Percentiles rank a stretch among this genome's conserved stretches.
These are phyloP conservation scores for Lepiota subincarnata DNA, from an alignment of 768 basidiomycete species.

Conservation along the genomic window DNA sequence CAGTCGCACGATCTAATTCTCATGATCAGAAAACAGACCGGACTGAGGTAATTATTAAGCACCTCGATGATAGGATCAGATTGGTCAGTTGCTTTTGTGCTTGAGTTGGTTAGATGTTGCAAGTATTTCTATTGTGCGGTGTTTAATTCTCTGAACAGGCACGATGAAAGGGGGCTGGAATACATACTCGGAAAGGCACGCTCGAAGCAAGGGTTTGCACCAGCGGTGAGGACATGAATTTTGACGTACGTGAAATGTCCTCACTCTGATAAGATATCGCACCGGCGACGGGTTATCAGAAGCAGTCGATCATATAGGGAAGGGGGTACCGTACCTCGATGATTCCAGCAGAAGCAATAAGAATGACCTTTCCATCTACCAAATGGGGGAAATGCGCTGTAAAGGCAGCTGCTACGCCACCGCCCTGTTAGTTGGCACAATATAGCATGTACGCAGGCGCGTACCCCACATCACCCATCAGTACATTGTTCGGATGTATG, in stretches of 20 bases:
- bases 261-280: slow-evolving; percentile 33
- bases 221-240: slow-evolving; percentile 74
- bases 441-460: background rate
- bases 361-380: slow-evolving; percentile 57
- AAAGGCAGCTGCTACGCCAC: slow-evolving; percentile 70
- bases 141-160: background rate
- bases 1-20: slow-evolving; percentile 61
- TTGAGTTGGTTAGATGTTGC: slow-evolving; percentile 41
- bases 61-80: slow-evolving; percentile 41
- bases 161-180: background rate
- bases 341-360: slow-evolving; percentile 68
- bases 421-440: slow-evolving; percentile 45
- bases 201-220: slow-evolving; percentile 66
- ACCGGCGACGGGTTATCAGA: background rate
- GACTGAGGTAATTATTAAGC: background rate
- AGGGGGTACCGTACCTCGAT: slow-evolving; percentile 45
- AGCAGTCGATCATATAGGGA: background rate
- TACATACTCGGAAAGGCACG: slow-evolving; percentile 53
- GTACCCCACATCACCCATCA: background rate
- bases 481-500: background rate
- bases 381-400: slow-evolving; percentile 68
- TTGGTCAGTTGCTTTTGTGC: slow-evolving; percentile 15
- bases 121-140: slow-evolving; percentile 40
- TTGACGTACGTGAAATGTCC: slow-evolving; percentile 70
- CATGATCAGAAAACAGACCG: background rate